Base-by-base conservation (phyloP, 148 eudicot genomes). In the Rhododendron simsii region DNA sequence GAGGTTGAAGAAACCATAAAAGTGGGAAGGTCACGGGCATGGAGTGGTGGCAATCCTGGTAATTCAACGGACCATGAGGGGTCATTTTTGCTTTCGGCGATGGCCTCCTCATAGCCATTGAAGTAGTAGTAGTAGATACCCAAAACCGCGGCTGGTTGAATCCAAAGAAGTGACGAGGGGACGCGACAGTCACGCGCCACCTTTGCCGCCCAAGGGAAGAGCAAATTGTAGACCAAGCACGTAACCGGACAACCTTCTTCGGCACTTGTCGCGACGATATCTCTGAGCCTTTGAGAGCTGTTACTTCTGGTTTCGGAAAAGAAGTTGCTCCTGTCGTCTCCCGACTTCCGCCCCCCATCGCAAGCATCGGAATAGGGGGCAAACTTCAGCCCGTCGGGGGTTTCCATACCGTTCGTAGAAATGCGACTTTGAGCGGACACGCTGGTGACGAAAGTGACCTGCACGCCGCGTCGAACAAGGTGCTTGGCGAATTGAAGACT, bases 101-200 rank as follows among this genome's bases (percentile, higher is more conserved):
- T 86, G 15, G 48, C 75, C 39, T 84, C 88, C 10, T 53, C 82
- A 13, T 89, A 87, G 0, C 89, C 90, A 26, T 85, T 86, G 78
- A 93, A 55, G 84, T 86, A 91, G 69, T 89, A 84, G 82, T 87
- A 89, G 85, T 86, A 90, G 44, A 91, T 78, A 5, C 50, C 81
- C 51, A 91, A 87, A 12, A 90, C 83, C 1, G 91, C n/a, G 28
- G 92, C 92, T 0, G 93, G 90, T 89, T 93, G 95, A 39, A 89
- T 86, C 93, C 92, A 91, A 0, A 93, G 59, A 2, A 87, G 51
- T 0, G 93, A 90, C 0, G 85, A 85, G 2, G 91, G 92, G 67
- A 93, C 57, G 84, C 84, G 48, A 41, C 53, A 84, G 18, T 23
- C 80, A 67, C 88, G 89, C 7, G 93, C 92, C 83, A 91, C 91